A percentile compares a stretch with the other conserved stretches of the same genome.
Conservation (phyloP, 2,329 filamentous ascomycete genomes). For the Colletotrichum cuscutae region DNA sequence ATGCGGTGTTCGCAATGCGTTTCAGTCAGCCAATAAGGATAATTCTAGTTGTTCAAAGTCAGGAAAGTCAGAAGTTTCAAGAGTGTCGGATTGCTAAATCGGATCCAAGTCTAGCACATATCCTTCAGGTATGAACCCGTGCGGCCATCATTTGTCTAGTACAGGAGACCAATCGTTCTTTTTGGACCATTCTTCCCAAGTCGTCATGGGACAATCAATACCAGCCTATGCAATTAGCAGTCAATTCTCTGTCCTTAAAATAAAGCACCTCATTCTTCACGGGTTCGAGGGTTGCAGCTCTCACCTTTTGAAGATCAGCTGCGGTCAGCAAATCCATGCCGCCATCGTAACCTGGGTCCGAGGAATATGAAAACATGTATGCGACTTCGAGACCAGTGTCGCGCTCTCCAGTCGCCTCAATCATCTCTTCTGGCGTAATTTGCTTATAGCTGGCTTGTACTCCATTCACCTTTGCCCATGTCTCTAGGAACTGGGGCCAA, state of each 20-base stretch:
- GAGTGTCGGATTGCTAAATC: not conserved
- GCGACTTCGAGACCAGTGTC: slow-evolving; percentile 56
- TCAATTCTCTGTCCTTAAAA: not conserved
- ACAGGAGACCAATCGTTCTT: slow-evolving; percentile 48
- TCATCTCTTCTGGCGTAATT: slow-evolving; percentile 52
- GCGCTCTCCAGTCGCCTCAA: slow-evolving; percentile 47
- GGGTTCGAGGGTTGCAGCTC: slow-evolving; percentile 16
- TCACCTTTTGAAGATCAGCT: slow-evolving; percentile 55
- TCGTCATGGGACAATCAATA: slow-evolving; percentile 56
- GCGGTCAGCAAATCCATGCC: slow-evolving; percentile 54
- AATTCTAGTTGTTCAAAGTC: not conserved
- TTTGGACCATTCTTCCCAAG: slow-evolving; percentile 47
- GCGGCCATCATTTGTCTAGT: slow-evolving; percentile 26
- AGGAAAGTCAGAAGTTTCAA: not conserved
- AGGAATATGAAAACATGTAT: slow-evolving; percentile 59
- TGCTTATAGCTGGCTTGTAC: slow-evolving; percentile 50
- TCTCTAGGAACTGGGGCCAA: slow-evolving; percentile 56
- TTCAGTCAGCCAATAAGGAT: too few relatives aligned
- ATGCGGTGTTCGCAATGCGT: not conserved
- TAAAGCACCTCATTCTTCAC: too few relatives aligned
- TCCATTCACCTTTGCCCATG: slow-evolving; percentile 52
- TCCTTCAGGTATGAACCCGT: not conserved
- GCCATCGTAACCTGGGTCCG: slow-evolving; percentile 60
- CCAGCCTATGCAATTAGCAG: slow-evolving; percentile 1
- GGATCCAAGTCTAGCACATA: not conserved